These are phyloP conservation scores for Malassezia equina DNA, from an alignment of 1,284 basidiomycete species.

Conservation along the genomic window DNA sequence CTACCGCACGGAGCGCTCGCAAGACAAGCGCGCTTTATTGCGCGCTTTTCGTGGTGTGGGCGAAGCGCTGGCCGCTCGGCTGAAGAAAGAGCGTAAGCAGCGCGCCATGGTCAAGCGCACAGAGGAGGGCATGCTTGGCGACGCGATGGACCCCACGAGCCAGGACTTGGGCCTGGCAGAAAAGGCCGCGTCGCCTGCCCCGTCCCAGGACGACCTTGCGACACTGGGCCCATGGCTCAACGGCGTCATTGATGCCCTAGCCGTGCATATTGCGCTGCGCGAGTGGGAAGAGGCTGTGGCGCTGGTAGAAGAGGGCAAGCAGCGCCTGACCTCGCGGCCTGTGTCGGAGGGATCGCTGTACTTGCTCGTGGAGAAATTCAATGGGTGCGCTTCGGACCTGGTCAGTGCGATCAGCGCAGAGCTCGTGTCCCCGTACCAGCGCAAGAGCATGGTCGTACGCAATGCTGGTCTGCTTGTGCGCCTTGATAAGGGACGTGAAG, in stretches of 20 bases:
- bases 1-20: constrained; percentile 67
- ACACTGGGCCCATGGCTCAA: constrained; percentile 62
- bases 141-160: constrained; percentile 4
- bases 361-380: constrained; percentile 20
- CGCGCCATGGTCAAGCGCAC: not conserved
- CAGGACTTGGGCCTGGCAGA: not conserved
- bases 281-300: constrained; percentile 77
- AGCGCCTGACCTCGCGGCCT: constrained; percentile 57
- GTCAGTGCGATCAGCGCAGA: constrained; percentile 64
- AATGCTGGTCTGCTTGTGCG: constrained; percentile 65
- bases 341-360: constrained; percentile 18
- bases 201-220: constrained; percentile 22
- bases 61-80: constrained; percentile 76
- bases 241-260: constrained; percentile 81
- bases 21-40: constrained; percentile 78
- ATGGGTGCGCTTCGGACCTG: constrained; percentile 49
- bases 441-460: constrained; percentile 64
- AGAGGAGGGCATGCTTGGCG: not conserved
- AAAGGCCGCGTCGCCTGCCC: not conserved
- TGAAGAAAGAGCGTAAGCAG: constrained; percentile 71
- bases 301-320: constrained; percentile 66
- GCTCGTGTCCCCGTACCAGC: constrained; percentile 63
- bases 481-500: constrained; percentile 66
- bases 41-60: constrained; percentile 79
- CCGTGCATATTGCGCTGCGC: constrained; percentile 77